Base-by-base conservation (phyloP, 371 early-diverging fungal species). In the Hamiltosporidium magnivora region DNA sequence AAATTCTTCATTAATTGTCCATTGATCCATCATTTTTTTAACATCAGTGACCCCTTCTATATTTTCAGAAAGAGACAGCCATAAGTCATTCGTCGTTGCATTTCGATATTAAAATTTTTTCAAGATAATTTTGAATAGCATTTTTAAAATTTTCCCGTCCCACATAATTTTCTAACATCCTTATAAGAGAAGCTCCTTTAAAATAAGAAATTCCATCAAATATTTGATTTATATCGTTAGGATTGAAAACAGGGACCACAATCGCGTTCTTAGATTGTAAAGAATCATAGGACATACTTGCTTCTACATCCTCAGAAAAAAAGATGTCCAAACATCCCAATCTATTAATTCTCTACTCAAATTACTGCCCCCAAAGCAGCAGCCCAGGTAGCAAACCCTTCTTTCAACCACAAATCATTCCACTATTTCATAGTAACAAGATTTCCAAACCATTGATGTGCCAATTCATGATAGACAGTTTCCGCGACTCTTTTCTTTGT, bases 351-450 rank as follows among this genome's bases (percentile, higher is more conserved):
- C 79, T 2, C 89, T 88, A 75, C 86, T 88, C 40, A 90, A 68
- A 61, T 87, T 79, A 69, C 88, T 87, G 40, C 84, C 37, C 89
- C 90, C 69, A 89, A 81, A 75, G 85, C 85, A 11, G 90, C 91
- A 11, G 90, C 87, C 84, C 89, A 91, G 0, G 92, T 92, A 9
- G 93, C 95, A 82, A 92, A 94, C 14, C 93, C 93, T 81, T 94
- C 95, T 81, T 93, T 92, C 46, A 94, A 85, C 91, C 92, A 94
- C 44, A 94, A 84, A 69, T 91, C 88, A 66, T 84, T 83, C 93
- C 92, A 93, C 90, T 89, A 91, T 69, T 82, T 78, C 73, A 78
- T 87, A n/a, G 91, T 91, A n/a, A 91, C 93, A 59, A 92, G 79
- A 80, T 94, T 92, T 37, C 95, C 95, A 79, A 94, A 93, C 89